Percentiles rank a stretch among this genome's conserved stretches.
Conservation (phyloP, 75 land plant species). For the Ceratopteris richardii region DNA sequence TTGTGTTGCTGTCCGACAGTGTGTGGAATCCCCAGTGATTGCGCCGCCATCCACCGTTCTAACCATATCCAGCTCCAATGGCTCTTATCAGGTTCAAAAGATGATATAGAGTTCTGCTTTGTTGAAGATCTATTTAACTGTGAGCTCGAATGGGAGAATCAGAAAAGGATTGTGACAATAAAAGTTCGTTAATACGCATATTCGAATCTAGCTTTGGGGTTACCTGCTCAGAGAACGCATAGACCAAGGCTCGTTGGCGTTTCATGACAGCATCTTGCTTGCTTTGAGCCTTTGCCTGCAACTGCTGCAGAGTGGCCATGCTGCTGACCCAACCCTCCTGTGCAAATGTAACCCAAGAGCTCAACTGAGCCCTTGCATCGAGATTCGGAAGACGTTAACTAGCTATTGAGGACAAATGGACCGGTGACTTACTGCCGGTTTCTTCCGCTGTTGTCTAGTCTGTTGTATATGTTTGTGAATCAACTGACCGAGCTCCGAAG, state of each 20-base stretch:
- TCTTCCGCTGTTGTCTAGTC: background rate
- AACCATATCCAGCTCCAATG: slow-evolving; percentile 77
- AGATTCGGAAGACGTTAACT: background rate
- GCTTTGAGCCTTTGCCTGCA: background rate
- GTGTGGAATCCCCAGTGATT: slow-evolving; percentile 38
- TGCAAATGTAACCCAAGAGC: background rate
- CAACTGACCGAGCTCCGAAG: slow-evolving; percentile 41
- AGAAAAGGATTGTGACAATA: no score
- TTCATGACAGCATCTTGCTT: background rate
- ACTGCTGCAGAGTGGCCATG: background rate
- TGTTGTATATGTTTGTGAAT: slow-evolving; percentile 14
- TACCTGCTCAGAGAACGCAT: background rate
- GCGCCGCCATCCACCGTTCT: slow-evolving; percentile 70
- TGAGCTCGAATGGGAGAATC: no score
- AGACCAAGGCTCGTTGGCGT: background rate
- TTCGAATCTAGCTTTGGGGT: background rate
- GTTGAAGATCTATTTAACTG: slow-evolving; percentile 1
- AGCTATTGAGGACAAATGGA: no score
- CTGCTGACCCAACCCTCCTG: background rate
- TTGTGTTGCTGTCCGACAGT: slow-evolving; percentile 12
- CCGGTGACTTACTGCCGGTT: no score
- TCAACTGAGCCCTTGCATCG: background rate
- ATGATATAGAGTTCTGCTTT: slow-evolving; percentile 27
- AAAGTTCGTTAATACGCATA: background rate
- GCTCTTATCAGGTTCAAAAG: slow-evolving; percentile 39